Percentiles rank a stretch among this genome's conserved stretches.
Evolutionary conservation across 2,329 filamentous ascomycete genomes (phyloP).

Genomic region (Phoma sp.): DNA sequence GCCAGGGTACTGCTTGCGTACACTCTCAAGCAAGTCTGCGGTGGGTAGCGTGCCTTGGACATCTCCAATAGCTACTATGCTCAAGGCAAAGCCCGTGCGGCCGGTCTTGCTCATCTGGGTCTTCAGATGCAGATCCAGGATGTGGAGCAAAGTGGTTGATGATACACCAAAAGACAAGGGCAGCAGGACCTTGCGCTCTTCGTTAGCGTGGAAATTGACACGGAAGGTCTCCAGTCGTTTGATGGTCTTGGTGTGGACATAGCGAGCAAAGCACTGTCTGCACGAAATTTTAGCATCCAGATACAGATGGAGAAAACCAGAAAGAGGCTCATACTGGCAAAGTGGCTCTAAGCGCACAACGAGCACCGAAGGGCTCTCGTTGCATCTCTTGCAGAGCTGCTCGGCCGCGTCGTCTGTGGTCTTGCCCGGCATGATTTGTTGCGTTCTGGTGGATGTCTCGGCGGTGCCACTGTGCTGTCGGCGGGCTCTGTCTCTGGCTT

Average conservation of each 20-base stretch:
- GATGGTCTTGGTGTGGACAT: slow-evolving; percentile 77
- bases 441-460: slow-evolving; percentile 8
- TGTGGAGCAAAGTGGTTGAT: slow-evolving; percentile 76
- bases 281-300: slow-evolving; percentile 20
- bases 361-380: slow-evolving; percentile 56
- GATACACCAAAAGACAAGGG: slow-evolving; percentile 84
- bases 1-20: slow-evolving; percentile 68
- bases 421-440: slow-evolving; percentile 43
- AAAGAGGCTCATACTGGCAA: slow-evolving; percentile 58
- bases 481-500: neutral
- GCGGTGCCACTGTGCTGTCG: neutral
- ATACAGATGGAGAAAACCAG: neutral
- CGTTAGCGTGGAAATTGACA: slow-evolving; percentile 54
- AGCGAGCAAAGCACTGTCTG: slow-evolving; percentile 78
- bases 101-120: slow-evolving; percentile 69
- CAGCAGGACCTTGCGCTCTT: slow-evolving; percentile 67
- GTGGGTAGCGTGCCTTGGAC: slow-evolving; percentile 23
- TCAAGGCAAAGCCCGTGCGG: slow-evolving; percentile 70
- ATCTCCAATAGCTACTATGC: slow-evolving; percentile 57
- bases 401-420: slow-evolving; percentile 19
- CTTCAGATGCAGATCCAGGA: slow-evolving; percentile 73
- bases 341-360: slow-evolving; percentile 64
- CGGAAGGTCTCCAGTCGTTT: slow-evolving; percentile 76
- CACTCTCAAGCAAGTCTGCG: slow-evolving; percentile 29
- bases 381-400: slow-evolving; percentile 63